phyloP scores from a whole-genome alignment of 768 basidiomycete species.

The Boletus tylopilopsis region DNA sequence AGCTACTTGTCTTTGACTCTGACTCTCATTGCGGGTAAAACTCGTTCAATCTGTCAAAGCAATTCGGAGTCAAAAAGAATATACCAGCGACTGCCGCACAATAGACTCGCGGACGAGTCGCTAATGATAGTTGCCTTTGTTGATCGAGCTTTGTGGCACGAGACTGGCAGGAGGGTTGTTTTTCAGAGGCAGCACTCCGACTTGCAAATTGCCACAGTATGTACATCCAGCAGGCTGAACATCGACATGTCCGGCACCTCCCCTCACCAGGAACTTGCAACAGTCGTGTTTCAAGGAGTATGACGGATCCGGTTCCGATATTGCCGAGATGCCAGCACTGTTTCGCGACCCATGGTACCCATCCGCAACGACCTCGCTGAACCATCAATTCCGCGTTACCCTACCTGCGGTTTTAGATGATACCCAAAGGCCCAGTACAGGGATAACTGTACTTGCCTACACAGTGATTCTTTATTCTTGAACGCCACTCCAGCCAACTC shows the following conservation, averaged over 20 bases:
- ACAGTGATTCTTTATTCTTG: neutral
- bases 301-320: neutral
- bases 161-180: too few species aligned
- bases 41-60: too few species aligned
- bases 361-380: neutral
- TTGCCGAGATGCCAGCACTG: too few species aligned
- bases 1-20: too few species aligned
- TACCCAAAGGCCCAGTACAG: neutral
- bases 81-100: too few species aligned
- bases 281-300: too few species aligned
- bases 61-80: too few species aligned
- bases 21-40: too few species aligned
- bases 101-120: neutral
- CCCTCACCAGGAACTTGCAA: neutral
- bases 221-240: too few species aligned
- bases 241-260: neutral
- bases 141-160: neutral
- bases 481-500: slow-evolving; percentile 4
- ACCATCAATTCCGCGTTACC: neutral
- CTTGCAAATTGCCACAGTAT: neutral
- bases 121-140: neutral
- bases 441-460: slow-evolving; percentile 10
- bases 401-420: neutral
- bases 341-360: neutral
- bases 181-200: neutral